These are phyloP conservation scores for Salinomyces thailandicus DNA, from an alignment of 2,329 filamentous ascomycete species.

Conservation along the genomic window DNA sequence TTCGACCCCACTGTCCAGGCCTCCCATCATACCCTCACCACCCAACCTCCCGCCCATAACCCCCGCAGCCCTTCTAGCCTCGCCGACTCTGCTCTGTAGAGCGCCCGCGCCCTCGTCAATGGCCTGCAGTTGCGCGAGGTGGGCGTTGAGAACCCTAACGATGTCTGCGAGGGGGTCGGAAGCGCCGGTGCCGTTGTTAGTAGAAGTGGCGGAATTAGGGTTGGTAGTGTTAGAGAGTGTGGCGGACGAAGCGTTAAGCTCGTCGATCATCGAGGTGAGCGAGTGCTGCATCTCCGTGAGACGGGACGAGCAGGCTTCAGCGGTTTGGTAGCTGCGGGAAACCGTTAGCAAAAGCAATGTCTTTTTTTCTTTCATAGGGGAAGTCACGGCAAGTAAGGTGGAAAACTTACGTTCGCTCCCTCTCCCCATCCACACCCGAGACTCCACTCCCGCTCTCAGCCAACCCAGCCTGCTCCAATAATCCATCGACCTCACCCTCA, in stretches of 20 bases:
- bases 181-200: slow-evolving; percentile 40
- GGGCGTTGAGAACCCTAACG: slow-evolving; percentile 85
- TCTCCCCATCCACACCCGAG: slow-evolving; percentile 85
- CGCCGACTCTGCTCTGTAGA: slow-evolving; percentile 70
- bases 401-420: slow-evolving; percentile 67
- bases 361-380: neutral
- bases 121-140: slow-evolving; percentile 82
- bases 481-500: slow-evolving; percentile 79
- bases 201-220: slow-evolving; percentile 26
- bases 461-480: slow-evolving; percentile 65
- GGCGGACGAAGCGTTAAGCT: slow-evolving; percentile 89
- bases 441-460: slow-evolving; percentile 43
- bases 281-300: slow-evolving; percentile 91
- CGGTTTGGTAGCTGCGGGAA: slow-evolving; percentile 60
- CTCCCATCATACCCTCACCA: slow-evolving; percentile 10
- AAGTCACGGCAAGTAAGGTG: neutral
- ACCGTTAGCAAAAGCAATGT: slow-evolving; percentile 16
- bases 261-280: slow-evolving; percentile 90
- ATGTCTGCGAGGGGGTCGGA: slow-evolving; percentile 72
- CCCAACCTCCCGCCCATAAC: slow-evolving; percentile 39
- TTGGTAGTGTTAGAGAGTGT: slow-evolving; percentile 60
- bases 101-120: slow-evolving; percentile 79
- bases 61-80: slow-evolving; percentile 69
- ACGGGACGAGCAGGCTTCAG: slow-evolving; percentile 82
- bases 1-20: slow-evolving; percentile 58